phyloP scores from a whole-genome alignment of 2,329 filamentous ascomycete genomes.

The Pseudogymnoascus sp. region DNA sequence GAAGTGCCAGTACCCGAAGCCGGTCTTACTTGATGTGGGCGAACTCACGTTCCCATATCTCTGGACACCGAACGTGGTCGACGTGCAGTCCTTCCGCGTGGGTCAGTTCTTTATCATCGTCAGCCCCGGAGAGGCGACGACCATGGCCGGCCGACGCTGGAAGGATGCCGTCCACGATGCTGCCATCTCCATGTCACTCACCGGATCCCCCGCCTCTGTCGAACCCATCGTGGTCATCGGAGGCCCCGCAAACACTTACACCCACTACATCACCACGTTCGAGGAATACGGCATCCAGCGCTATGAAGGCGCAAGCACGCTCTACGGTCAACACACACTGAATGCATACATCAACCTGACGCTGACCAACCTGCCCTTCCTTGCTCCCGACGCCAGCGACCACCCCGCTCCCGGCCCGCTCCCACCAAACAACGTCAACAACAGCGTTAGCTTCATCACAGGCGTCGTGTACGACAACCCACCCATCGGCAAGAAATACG shows the following conservation, averaged over 20 bases:
- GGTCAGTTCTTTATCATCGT: constrained; percentile 80
- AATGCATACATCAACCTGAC: constrained; percentile 84
- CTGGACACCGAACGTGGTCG: constrained; percentile 88
- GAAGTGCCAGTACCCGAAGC: constrained; percentile 72
- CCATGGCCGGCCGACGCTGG: constrained; percentile 88
- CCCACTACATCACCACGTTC: constrained; percentile 65
- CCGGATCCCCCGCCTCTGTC: constrained; percentile 27
- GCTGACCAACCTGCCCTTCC: constrained; percentile 60
- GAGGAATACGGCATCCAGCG: constrained; percentile 80
- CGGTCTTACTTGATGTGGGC: constrained; percentile 81
- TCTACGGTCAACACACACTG: constrained; percentile 76
- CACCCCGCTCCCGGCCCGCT: constrained; percentile 45
- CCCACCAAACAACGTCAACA: constrained; percentile 71
- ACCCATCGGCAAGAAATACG: constrained; percentile 60
- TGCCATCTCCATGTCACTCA: constrained; percentile 33
- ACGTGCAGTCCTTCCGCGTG: constrained; percentile 76
- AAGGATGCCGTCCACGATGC: constrained; percentile 58
- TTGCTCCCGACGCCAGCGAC: constrained; percentile 42
- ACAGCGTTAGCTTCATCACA: constrained; percentile 72
- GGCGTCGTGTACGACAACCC: constrained; percentile 67
- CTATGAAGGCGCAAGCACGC: constrained; percentile 90
- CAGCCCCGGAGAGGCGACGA: constrained; percentile 79
- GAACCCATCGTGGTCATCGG: constrained; percentile 75
- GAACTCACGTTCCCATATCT: constrained; percentile 69
- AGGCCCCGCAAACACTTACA: constrained; percentile 84